Conservation (phyloP, 352 stramenopile genomes). For the Lagenidium sp. region DNA sequence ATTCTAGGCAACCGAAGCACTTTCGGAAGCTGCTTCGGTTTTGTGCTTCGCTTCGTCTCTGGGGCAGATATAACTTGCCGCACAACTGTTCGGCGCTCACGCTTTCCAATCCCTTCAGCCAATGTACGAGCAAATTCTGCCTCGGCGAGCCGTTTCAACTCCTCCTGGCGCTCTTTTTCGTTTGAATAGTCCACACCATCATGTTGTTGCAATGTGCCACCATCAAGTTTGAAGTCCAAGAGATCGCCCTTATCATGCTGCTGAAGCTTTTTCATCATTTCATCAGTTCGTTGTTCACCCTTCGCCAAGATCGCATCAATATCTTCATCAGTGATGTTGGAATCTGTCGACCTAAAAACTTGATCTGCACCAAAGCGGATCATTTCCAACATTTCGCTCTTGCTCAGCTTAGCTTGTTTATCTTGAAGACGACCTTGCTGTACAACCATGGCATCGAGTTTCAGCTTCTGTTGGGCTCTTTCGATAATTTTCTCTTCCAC, state of each 20-base stretch:
- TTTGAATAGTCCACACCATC: constrained; percentile 96
- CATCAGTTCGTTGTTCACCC: constrained; percentile 77
- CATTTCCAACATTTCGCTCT: constrained; percentile 95
- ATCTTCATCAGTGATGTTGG: constrained; percentile 96
- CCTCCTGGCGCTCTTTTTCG: constrained; percentile 81
- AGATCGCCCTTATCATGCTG: constrained; percentile 79
- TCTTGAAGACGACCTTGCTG: constrained; percentile 82
- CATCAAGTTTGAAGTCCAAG: constrained; percentile 90
- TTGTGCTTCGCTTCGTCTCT: constrained; percentile 45
- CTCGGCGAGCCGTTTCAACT: constrained; percentile 77
- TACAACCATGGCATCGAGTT: constrained; percentile 81
- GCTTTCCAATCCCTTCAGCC: constrained; percentile 77
- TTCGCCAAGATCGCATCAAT: constrained; percentile 96
- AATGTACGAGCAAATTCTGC: constrained; percentile 72
- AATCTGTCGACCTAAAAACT: constrained; percentile 95
- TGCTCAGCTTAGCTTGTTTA: constrained; percentile 90
- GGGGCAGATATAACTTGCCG: constrained; percentile 36
- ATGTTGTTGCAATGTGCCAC: constrained; percentile 92
- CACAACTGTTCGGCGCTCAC: constrained; percentile 72
- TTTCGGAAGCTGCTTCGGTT: constrained; percentile 76
- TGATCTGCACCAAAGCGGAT: constrained; percentile 97
- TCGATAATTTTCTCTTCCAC: constrained; percentile 99
- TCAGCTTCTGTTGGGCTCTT: constrained; percentile 96
- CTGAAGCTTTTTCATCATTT: constrained; percentile 86
- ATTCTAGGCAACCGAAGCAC: constrained; percentile 69